Base-by-base conservation (phyloP, 768 basidiomycete genomes). In the Kwoniella bestiolae region DNA sequence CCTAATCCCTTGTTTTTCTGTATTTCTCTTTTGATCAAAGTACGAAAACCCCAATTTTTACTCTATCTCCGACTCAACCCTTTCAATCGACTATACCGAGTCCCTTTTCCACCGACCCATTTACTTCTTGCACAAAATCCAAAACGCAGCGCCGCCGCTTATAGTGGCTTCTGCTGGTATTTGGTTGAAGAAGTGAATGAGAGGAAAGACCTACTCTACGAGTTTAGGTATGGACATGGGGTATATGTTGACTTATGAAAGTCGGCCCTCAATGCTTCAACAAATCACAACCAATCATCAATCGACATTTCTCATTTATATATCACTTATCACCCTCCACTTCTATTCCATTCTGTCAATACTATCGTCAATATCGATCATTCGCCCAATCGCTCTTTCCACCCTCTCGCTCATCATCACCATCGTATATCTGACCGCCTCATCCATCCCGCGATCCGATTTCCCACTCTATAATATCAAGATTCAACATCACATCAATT, bases 361-460 rank as follows among this genome's bases (percentile, higher is more conserved):
- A 50, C 26, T 38, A 49, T 63, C 50, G 34, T 51, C 35, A 26
- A 53, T 31, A 31, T 32, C 25, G 51, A 61, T 67, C 70, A 53
- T n/a, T 59, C 57, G 18, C 46, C 56, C 23, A 25, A 34, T 44
- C 46, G 12, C 21, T 23, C 26, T 59, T 57, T 70, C 65, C n/a
- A n/a, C n/a, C 58, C 7, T 51, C 57, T 52, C 58, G 23, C 14
- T 35, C 52, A 50, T 49, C 45, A 60, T 53, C 38, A 67, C 55
- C 45, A 59, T 38, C 55, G 57, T 49, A 60, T 45, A 50, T 57
- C 56, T 63, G 75, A 75, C 79, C 79, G 79, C 79, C 79, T 80
- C 79, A 80, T 80, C 78, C 79, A 80, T 80, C 79, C 79, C 79
- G 79, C 77, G 67, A 74, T 49, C 58, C 58, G 29, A 46, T 51